phyloP scores from a whole-genome alignment of 257 asterid species.

The Forsythia suspensa region DNA sequence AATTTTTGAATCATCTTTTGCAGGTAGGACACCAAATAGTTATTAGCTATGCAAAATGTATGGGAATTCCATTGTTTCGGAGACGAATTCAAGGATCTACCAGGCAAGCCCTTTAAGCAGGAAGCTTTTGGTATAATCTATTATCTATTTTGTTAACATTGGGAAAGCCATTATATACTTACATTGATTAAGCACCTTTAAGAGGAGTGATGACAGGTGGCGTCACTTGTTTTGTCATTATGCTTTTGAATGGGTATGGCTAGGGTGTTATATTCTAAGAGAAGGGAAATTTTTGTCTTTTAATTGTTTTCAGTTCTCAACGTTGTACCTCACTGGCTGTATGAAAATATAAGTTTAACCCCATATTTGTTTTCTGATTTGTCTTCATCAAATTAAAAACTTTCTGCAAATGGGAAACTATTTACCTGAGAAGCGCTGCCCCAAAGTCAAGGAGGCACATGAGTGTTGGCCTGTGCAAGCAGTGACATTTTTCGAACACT shows the following conservation, averaged over 20 bases:
- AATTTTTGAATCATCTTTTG: slow-evolving; percentile 15
- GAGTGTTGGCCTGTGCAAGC: not conserved
- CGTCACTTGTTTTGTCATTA: not conserved
- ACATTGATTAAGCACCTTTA: not conserved
- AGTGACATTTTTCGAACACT: not conserved
- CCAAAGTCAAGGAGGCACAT: not conserved
- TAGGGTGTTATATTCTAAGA: not conserved
- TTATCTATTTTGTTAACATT: not conserved
- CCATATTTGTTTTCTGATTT: not conserved
- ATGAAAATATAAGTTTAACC: not conserved
- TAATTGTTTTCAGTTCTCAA: not conserved
- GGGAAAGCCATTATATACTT: not conserved
- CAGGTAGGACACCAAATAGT: slow-evolving; percentile 98
- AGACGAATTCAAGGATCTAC: slow-evolving; percentile 93
- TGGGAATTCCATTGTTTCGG: slow-evolving; percentile 89
- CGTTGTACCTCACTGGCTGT: not conserved
- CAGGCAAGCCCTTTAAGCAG: slow-evolving; percentile 53
- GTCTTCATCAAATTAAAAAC: not conserved
- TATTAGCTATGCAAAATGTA: slow-evolving; percentile 80
- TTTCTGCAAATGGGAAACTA: not conserved
- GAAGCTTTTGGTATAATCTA: slow-evolving; percentile 18
- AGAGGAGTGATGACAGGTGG: not conserved
- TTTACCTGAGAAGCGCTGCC: not conserved
- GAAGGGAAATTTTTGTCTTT: not conserved
- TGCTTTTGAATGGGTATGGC: not conserved